Evolutionary conservation across 371 early-diverging fungal genomes (phyloP).

Genomic region (Saksenaea vasiformis): DNA sequence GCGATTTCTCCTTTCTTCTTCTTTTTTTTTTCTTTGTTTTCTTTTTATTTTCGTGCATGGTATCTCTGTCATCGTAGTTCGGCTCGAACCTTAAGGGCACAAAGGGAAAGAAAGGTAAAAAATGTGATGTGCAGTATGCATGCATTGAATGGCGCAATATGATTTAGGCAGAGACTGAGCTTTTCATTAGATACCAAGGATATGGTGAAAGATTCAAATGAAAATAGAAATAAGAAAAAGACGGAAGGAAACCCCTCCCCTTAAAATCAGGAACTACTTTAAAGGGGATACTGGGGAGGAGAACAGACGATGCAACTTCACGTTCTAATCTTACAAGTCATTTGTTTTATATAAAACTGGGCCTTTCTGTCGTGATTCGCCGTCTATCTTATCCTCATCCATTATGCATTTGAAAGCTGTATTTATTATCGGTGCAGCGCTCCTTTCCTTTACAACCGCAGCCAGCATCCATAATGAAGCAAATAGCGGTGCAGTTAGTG

Average conservation of each 20-base stretch:
- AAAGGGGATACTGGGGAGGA: not conserved
- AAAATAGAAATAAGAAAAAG: no score
- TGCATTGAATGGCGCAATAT: not conserved
- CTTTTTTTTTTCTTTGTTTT: no score
- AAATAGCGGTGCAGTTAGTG: not conserved
- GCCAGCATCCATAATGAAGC: not conserved
- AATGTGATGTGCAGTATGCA: not conserved
- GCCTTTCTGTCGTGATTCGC: not conserved
- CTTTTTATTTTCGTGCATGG: no score
- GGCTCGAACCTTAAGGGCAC: no score
- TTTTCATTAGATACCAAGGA: not conserved
- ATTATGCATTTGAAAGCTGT: not conserved
- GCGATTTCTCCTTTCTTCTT: no score
- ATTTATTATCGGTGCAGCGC: not conserved
- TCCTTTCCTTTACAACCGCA: not conserved
- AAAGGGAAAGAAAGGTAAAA: no score
- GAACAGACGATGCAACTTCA: slow-evolving; percentile 4
- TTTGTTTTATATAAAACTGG: not conserved
- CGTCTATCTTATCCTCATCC: not conserved
- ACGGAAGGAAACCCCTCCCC: no score
- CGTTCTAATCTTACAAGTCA: not conserved
- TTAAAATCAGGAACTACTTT: no score
- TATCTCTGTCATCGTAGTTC: no score
- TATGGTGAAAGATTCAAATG: not conserved
- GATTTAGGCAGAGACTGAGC: not conserved